Evolutionary conservation across 192 early-diverging fungal species (phyloP).

Genomic region (Coemansia sp.): DNA sequence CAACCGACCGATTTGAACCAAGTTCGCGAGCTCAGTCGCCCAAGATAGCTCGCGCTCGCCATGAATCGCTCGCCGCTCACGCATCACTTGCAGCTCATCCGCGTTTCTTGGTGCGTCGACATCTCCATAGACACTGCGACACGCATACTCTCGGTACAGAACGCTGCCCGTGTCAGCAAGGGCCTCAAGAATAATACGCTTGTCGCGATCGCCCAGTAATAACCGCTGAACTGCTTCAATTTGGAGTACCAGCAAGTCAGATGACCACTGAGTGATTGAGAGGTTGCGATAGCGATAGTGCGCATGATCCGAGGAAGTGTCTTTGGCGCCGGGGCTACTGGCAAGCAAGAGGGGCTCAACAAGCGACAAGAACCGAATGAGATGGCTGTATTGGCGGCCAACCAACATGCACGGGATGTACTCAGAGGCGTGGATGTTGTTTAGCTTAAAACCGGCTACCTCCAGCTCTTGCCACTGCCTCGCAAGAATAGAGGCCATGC

Average conservation of each 20-base stretch:
- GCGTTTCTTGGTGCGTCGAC: constrained; percentile 1
- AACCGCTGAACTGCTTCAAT: constrained; percentile 8
- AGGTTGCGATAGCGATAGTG: constrained; percentile 37
- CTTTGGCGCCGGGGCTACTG: neutral
- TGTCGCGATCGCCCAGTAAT: constrained; percentile 26
- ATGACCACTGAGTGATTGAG: constrained; percentile 8
- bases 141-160: constrained; percentile 2
- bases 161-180: constrained; percentile 9
- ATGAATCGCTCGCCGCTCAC: constrained; percentile 27
- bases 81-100: constrained; percentile 32
- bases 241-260: constrained; percentile 18
- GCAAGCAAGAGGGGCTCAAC: constrained; percentile 12
- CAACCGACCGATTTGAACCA: constrained; percentile 14
- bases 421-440: constrained; percentile 42
- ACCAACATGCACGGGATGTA: constrained; percentile 43
- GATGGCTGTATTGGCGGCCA: constrained; percentile 36
- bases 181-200: constrained; percentile 27
- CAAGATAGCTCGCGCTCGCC: constrained; percentile 36
- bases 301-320: neutral
- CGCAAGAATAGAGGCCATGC: constrained; percentile 21
- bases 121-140: neutral
- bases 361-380: constrained; percentile 30
- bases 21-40: constrained; percentile 16
- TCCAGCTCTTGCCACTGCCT: constrained; percentile 39
- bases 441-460: constrained; percentile 28